Base-by-base conservation (phyloP, 2,329 filamentous ascomycete genomes). In the Aciculosporium take region DNA sequence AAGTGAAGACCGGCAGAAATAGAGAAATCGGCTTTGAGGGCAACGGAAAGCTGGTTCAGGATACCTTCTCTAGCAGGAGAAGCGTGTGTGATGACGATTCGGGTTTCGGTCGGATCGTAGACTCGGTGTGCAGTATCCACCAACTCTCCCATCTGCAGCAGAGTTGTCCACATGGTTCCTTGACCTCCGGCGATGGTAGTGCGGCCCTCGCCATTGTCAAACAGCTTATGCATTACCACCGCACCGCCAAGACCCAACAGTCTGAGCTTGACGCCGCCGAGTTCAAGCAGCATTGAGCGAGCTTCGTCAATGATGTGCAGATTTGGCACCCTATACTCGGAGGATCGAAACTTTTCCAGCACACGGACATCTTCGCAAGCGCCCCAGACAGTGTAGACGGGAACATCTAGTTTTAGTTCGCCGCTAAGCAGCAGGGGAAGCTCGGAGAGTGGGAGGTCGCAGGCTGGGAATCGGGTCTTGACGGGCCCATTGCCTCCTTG, bases 211-310 rank as follows among this genome's bases (percentile, higher is more conserved):
- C 91, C 91, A 52, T 98, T 98, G 62, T 98, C 91, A 56, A 98
- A 98, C 15, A 98, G 76, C 72, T 98, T 98, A 72, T 98, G 91
- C 87, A 98, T 98, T 45, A 98, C 91, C 5, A 98, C 89, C 6
- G 91, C 91, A 54, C 91, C 91, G 49, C 91, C 91, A 27, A 98
- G 72, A 47, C 91, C 91, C 24, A 98, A 76, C 38, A 98, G 74
- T 55, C 91, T 84, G 49, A 98, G 77, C 73, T 96, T 96, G 42
- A 98, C 86, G 43, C 91, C 91, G 43, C 89, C 91, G 46, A 96
- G 72, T 64, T 98, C 91, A 44, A 98, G 73, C 51, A 98, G 71
- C 70, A 94, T 84, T 29, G 91, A 96, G 60, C 89, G 89, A 40
- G 91, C 88, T 69, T 98, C 91, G 51, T 98, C 91, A 53, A 98